Evolutionary conservation across 345 rosid genomes (phyloP), one percentile per base, ranked within the genome.

Genomic region (Clarkia xantiana): DNA sequence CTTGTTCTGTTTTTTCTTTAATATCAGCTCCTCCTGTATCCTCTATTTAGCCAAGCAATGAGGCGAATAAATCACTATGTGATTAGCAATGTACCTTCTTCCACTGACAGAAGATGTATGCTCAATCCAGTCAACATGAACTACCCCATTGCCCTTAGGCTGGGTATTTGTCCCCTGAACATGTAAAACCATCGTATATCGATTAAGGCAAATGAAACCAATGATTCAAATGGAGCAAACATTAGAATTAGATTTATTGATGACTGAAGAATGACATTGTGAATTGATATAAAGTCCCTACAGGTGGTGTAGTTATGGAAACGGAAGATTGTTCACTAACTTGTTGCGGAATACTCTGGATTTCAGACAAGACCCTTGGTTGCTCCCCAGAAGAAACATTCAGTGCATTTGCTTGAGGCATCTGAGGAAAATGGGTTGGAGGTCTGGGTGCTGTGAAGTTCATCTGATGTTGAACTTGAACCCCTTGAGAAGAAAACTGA

Each of bases 101-200:
- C 98, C 94, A 67, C 76, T 3, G 36, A 7, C 81, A 13, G 82
- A 73, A 69, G 90, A 75, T 25, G 67, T 59, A 67, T 91, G 98
- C 70, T 86, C 96, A 57, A 71, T 70, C 98, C 98, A 91, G 57
- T 86, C 87, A 47, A 77, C 70, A 57, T 48, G 55, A 43, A 59
- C 68, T 62, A 53, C 76, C 58, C 62, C 72, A 29, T 61, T 41
- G 45, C 79, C 64, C 53, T 62, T 71, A 51, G 66, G 76, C 63
- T 67, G 77, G 52, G 61, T 17, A 43, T 17, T 43, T 51, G 62
- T 41, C 49, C 60, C 69, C 83, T 79, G 68, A 53, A 71, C 57
- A 56, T 62, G 54, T 29, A 42, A 49, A 52, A 51, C 25, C 49
- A 12, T 29, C 6, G 36, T 29, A 1, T 29, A 7, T 29, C 36